Evolutionary conservation across 2,329 filamentous ascomycete species (phyloP).

Genomic region (Monilinia vaccinii-corymbosi): DNA sequence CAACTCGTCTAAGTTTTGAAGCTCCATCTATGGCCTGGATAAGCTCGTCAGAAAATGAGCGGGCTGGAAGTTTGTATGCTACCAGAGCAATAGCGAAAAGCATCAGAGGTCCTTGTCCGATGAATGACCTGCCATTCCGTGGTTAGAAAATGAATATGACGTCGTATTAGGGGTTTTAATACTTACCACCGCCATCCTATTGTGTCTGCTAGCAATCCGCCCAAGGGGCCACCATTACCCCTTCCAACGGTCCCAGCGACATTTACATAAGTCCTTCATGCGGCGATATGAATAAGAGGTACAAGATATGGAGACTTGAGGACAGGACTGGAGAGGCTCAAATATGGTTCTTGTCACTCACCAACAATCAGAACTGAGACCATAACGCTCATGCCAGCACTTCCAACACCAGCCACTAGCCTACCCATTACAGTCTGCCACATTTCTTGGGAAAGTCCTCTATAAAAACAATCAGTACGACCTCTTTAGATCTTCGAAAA

Average conservation of each 20-base stretch:
- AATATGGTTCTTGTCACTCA: neutral
- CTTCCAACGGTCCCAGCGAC: constrained; percentile 63
- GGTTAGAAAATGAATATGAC: neutral
- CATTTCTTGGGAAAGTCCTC: constrained; percentile 54
- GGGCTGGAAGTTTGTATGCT: constrained; percentile 41
- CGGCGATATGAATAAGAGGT: constrained; percentile 35
- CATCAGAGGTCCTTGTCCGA: constrained; percentile 61
- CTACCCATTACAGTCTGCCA: constrained; percentile 59
- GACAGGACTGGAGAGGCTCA: neutral
- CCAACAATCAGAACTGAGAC: constrained; percentile 7
- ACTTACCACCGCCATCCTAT: constrained; percentile 66
- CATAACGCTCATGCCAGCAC: constrained; percentile 52
- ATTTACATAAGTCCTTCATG: constrained; percentile 68
- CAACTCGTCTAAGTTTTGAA: constrained; percentile 56
- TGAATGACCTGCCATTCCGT: constrained; percentile 48
- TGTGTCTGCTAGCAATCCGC: constrained; percentile 61
- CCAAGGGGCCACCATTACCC: constrained; percentile 59
- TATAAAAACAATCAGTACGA: constrained; percentile 21
- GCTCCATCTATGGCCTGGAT: constrained; percentile 52
- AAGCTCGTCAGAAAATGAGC: constrained; percentile 40
- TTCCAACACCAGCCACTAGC: constrained; percentile 46
- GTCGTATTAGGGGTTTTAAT: neutral
- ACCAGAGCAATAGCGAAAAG: constrained; percentile 56
- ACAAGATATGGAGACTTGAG: neutral
- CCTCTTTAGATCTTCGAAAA: neutral